These are phyloP conservation scores for barley (Hordeum vulgare) DNA, from an alignment of 176 grass and related monocot genomes.

Conservation along the genomic window DNA sequence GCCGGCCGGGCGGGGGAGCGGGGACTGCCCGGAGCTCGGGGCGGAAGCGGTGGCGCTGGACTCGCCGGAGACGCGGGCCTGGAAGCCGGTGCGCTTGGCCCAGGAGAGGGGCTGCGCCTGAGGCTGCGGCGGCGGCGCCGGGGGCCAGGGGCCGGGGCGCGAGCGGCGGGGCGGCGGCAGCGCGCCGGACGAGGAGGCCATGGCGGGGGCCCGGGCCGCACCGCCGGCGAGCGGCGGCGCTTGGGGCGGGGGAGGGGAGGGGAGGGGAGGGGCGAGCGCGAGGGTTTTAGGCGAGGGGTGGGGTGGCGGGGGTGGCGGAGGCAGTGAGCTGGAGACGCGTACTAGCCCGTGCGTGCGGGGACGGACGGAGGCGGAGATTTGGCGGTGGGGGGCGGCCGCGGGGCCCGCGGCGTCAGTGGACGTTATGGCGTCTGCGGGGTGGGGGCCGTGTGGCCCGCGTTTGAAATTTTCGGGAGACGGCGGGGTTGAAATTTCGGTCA, in stretches of 20 bases:
- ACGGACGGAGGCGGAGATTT: constrained; percentile 22
- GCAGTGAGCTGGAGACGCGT: constrained; percentile 35
- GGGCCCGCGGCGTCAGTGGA: constrained; percentile 31
- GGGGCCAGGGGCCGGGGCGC: constrained; percentile 72
- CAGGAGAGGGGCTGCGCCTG: constrained; percentile 65
- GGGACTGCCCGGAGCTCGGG: constrained; percentile 47
- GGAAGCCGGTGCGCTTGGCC: constrained; percentile 90
- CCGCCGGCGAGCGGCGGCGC: constrained; percentile 31
- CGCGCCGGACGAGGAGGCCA: constrained; percentile 35
- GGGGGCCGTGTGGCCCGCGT: constrained; percentile 7
- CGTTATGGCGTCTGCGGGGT: constrained; percentile 19
- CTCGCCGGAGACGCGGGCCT: constrained; percentile 56
- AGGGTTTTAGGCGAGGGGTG: constrained; percentile 35
- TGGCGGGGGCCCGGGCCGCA: neutral
- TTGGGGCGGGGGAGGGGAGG: neutral
- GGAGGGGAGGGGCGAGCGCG: neutral
- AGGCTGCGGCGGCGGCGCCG: constrained; percentile 38
- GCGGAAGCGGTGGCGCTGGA: constrained; percentile 37
- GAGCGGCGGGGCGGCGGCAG: constrained; percentile 41
- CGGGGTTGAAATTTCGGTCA: neutral
- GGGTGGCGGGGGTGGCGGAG: neutral
- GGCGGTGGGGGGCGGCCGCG: constrained; percentile 7
- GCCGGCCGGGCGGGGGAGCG: constrained; percentile 44
- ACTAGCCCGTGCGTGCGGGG: constrained; percentile 3
- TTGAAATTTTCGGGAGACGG: constrained; percentile 18